A percentile compares a stretch with the other conserved stretches of the same genome.
Evolutionary conservation across 257 asterid genomes (phyloP).

Genomic region (Pogostemon cablin): DNA sequence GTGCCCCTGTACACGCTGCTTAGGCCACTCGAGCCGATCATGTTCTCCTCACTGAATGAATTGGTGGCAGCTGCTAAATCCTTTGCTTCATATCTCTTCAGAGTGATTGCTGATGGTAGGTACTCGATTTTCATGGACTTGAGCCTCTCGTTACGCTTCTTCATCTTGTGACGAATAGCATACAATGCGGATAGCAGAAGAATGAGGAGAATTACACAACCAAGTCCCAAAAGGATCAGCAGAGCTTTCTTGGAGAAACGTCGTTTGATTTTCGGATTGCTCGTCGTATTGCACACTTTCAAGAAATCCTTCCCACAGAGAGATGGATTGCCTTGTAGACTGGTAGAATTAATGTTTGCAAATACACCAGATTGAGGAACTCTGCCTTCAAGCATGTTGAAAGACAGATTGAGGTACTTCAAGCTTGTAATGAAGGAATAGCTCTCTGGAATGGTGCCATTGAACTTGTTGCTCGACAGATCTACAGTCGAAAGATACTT

Average conservation of each 20-base stretch:
- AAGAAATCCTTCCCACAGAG: constrained; percentile 58
- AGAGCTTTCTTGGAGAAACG: constrained; percentile 40
- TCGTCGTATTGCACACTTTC: constrained; percentile 37
- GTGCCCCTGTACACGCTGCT: constrained; percentile 78
- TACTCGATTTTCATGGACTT: constrained; percentile 32
- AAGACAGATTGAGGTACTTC: constrained; percentile 70
- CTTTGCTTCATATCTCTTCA: constrained; percentile 54
- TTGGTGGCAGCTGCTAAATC: constrained; percentile 62
- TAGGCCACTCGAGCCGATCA: constrained; percentile 71
- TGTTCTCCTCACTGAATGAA: constrained; percentile 56
- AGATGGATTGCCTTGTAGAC: constrained; percentile 58
- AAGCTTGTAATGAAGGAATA: constrained; percentile 48
- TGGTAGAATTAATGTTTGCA: constrained; percentile 26
- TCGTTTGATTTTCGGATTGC: constrained; percentile 21
- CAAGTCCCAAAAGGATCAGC: constrained; percentile 44
- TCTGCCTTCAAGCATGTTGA: constrained; percentile 68
- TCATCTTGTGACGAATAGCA: constrained; percentile 22
- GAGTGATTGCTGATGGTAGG: constrained; percentile 36
- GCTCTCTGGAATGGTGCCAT: constrained; percentile 60
- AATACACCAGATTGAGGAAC: constrained; percentile 60
- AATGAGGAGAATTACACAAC: constrained; percentile 41
- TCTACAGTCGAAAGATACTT: constrained; percentile 53
- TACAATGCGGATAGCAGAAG: constrained; percentile 35
- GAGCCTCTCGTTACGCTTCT: constrained; percentile 27
- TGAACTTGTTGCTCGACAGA: constrained; percentile 69